Evolutionary conservation across 2,329 filamentous ascomycete species (phyloP), one percentile per base, ranked within the genome.

Genomic region (Aspergillus luchuensis): DNA sequence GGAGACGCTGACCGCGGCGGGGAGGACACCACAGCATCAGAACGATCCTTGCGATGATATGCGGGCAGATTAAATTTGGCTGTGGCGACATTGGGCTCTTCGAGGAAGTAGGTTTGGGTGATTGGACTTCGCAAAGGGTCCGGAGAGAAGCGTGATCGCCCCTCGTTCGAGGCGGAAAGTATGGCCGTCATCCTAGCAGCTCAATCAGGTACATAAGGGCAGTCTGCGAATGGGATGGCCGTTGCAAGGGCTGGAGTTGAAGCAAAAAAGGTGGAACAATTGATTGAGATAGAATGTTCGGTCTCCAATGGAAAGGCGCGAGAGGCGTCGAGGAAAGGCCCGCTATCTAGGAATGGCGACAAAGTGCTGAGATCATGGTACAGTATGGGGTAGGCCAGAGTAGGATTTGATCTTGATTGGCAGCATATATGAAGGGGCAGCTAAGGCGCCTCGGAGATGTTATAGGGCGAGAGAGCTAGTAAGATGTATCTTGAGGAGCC

Each of bases 1-100:
- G 77, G 71, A 2, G 73, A 70, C 5, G 71, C 67, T 19, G 78
- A 76, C 11, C 78, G 78, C 5, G 73, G 66, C 4, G 71, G 59
- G 2, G 77, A 75, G 8, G 74, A 72, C 13, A 74, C 58, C 38
- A 70, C 54, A 13, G 70, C 67, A 56, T 67, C 69, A 43, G 67
- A 63, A 50, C 66, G 69, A 17, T 70, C 67, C 33, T 60, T 66
- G 48, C 64, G 51, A 17, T 66, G 63, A 62, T 66, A 71, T 13
- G 67, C 68, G 61, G 69, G 69, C 61, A 72, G 67, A 41, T 71
- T 66, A 41, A 69, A 66, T 59, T 74, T 75, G 59, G 58, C n/a
- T 30, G 54, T 57, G 7, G 62, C 52, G 41, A 68, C 56, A 50
- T 61, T 59, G 53, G 66, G 59, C 30, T 69, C 64, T 21, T 68